Percentiles rank a stretch among this genome's conserved stretches.
These are phyloP conservation scores for Auricularia sp. DNA, from an alignment of 768 basidiomycete genomes.

Conservation along the genomic window DNA sequence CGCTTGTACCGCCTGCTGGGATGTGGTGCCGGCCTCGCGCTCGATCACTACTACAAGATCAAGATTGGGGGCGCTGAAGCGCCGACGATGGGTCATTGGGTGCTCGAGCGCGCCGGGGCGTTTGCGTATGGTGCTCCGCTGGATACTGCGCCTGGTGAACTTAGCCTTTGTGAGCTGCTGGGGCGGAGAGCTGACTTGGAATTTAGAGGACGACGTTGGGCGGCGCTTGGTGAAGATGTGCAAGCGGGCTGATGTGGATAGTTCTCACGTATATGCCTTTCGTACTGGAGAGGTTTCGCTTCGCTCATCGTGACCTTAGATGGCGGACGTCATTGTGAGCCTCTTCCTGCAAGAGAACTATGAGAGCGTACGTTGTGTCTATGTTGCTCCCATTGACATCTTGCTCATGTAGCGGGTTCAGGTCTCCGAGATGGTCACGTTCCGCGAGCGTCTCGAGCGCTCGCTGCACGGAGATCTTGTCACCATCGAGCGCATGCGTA, in stretches of 20 bases:
- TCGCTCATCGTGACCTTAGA: too few relatives aligned
- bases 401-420: conserved; percentile 18
- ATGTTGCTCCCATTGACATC: background rate
- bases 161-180: conserved; percentile 12
- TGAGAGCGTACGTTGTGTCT: conserved; percentile 44
- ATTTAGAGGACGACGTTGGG: conserved; percentile 18
- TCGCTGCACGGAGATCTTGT: conserved; percentile 77
- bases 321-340: too few relatives aligned
- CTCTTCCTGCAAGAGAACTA: conserved; percentile 43
- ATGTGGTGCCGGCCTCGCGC: conserved; percentile 48
- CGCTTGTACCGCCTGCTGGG: conserved; percentile 76
- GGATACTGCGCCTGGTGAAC: conserved; percentile 71
- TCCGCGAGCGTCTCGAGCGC: conserved; percentile 71
- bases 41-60: conserved; percentile 41
- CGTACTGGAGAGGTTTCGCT: too few relatives aligned
- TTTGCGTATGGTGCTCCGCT: conserved; percentile 52
- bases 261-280: too few relatives aligned
- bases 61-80: conserved; percentile 20
- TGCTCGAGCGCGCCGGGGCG: conserved; percentile 65
- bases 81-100: conserved; percentile 78
- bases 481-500: conserved; percentile 76
- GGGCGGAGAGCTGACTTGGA: conserved; percentile 8
- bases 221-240: too few relatives aligned
- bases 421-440: conserved; percentile 76
- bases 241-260: too few relatives aligned